Conservation (phyloP, 805 yeast species). For the Lipomyces japonicus region DNA sequence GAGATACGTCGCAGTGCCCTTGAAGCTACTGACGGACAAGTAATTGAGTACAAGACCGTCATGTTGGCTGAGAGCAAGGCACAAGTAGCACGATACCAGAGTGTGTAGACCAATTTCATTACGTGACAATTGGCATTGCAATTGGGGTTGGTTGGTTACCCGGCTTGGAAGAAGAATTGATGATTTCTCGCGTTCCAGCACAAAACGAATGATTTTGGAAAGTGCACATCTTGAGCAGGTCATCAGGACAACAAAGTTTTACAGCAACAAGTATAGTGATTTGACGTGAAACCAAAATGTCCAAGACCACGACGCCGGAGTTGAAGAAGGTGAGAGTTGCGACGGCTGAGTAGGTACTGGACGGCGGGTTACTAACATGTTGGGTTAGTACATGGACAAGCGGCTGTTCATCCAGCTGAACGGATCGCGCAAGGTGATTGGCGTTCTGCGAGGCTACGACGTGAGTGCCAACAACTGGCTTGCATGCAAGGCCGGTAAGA, state of each 20-base stretch:
- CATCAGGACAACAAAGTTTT: too few relatives aligned
- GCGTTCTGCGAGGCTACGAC: slow-evolving; percentile 82
- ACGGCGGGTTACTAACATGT: too few relatives aligned
- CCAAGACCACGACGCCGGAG: slow-evolving; percentile 29
- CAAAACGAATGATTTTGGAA: not conserved
- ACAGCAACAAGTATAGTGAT: too few relatives aligned
- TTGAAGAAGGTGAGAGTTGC: slow-evolving; percentile 24
- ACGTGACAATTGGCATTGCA: too few relatives aligned
- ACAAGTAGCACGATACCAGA: too few relatives aligned
- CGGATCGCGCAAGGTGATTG: slow-evolving; percentile 74
- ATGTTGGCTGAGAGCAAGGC: too few relatives aligned
- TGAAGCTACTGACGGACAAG: too few relatives aligned
- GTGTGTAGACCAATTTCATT: too few relatives aligned
- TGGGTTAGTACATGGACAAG: slow-evolving; percentile 79
- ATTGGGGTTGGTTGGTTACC: slow-evolving; percentile 8
- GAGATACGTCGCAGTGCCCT: too few relatives aligned
- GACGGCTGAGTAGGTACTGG: not conserved
- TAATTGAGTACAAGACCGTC: too few relatives aligned
- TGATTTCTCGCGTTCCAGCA: not conserved
- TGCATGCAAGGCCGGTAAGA: not conserved
- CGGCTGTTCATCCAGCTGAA: slow-evolving; percentile 69
- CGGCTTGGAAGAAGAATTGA: not conserved
- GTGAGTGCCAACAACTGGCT: slow-evolving; percentile 35
- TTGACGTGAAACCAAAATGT: slow-evolving; percentile 16
- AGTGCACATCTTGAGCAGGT: not conserved